phyloP scores from a whole-genome alignment of 2,329 filamentous ascomycete genomes.

The Stromatinia cepivora region DNA sequence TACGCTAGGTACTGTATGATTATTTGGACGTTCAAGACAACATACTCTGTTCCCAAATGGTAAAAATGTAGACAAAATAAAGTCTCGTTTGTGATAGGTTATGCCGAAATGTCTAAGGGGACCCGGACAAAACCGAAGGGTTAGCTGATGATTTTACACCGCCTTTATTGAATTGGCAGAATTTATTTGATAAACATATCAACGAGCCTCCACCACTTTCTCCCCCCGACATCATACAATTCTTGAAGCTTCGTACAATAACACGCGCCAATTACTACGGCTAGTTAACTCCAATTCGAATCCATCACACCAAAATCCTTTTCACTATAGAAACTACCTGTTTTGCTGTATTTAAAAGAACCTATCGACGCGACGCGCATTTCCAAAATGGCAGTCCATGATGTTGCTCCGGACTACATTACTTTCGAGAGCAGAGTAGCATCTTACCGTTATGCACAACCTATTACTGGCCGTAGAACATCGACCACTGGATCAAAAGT shows the following conservation, averaged over 20 bases:
- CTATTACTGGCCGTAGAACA: slow-evolving; percentile 65
- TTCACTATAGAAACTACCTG: too few relatives aligned
- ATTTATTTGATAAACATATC: slow-evolving; percentile 13
- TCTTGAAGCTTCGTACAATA: slow-evolving; percentile 1
- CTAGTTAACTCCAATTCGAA: background rate
- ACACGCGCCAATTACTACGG: background rate
- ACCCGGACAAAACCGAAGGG: too few relatives aligned
- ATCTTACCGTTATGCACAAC: slow-evolving; percentile 70
- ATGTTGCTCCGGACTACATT: slow-evolving; percentile 50
- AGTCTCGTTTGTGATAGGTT: background rate
- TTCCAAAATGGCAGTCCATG: slow-evolving; percentile 33
- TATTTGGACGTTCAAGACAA: too few relatives aligned
- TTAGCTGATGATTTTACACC: background rate
- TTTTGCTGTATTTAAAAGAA: background rate
- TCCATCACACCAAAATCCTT: background rate
- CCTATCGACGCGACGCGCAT: slow-evolving; percentile 16
- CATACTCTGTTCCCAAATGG: background rate
- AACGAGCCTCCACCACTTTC: slow-evolving; percentile 1
- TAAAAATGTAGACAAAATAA: background rate
- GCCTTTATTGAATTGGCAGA: background rate
- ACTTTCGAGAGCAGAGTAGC: slow-evolving; percentile 75
- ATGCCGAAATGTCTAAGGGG: background rate
- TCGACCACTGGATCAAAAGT: slow-evolving; percentile 63
- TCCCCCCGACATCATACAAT: slow-evolving; percentile 8
- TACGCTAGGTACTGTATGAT: background rate